These are phyloP conservation scores for Neoascochyta sp. DNA, from an alignment of 2,329 filamentous ascomycete genomes.

Conservation along the genomic window DNA sequence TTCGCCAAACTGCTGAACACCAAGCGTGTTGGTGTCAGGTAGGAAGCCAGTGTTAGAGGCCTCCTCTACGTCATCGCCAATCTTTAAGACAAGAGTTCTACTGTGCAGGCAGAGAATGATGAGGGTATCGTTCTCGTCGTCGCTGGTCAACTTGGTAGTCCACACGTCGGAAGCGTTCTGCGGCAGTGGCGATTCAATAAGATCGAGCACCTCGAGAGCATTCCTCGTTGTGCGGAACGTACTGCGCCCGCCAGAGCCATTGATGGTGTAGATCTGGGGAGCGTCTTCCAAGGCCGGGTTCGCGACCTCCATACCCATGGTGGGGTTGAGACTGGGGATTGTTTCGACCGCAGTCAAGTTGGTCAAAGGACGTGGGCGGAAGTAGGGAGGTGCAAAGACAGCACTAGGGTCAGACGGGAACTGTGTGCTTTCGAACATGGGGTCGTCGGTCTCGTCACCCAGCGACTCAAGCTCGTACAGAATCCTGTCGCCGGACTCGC, in stretches of 20 bases:
- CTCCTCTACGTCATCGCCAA: conserved; percentile 95
- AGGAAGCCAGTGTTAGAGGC: conserved; percentile 92
- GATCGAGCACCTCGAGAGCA: conserved; percentile 87
- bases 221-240: conserved; percentile 90
- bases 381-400: conserved; percentile 75
- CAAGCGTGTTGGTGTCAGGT: conserved; percentile 80
- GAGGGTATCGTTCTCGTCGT: conserved; percentile 86
- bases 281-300: conserved; percentile 91
- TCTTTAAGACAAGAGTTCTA: conserved; percentile 85
- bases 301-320: conserved; percentile 86
- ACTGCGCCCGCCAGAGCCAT: conserved; percentile 82
- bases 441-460: conserved; percentile 89
- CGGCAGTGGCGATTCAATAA: conserved; percentile 89
- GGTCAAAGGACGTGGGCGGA: conserved; percentile 72
- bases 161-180: conserved; percentile 88
- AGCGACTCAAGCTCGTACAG: conserved; percentile 98
- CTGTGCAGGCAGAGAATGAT: conserved; percentile 93
- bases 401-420: conserved; percentile 73
- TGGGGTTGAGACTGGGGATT: conserved; percentile 83
- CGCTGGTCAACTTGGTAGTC: conserved; percentile 82
- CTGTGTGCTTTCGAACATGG: conserved; percentile 78
- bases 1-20: conserved; percentile 90
- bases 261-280: conserved; percentile 92
- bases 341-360: conserved; percentile 83
- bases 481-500: conserved; percentile 87